Conservation (phyloP, 1,284 basidiomycete species). For the Wallemia mellicola region DNA sequence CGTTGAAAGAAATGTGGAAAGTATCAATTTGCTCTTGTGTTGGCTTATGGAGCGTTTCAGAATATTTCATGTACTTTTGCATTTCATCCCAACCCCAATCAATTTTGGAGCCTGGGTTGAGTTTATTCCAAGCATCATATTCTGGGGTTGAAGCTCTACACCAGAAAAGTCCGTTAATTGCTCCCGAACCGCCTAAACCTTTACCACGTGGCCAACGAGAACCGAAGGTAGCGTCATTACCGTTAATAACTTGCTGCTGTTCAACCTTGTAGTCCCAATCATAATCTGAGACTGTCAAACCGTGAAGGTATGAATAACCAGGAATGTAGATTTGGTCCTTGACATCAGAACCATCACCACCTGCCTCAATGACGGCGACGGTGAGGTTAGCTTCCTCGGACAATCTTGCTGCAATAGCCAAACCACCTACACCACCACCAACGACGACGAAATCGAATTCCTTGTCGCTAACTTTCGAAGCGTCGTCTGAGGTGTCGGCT, state of each 20-base stretch:
- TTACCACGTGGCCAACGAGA: slow-evolving; percentile 30
- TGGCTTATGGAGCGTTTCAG: slow-evolving; percentile 20
- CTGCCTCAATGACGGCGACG: slow-evolving; percentile 42
- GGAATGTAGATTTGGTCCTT: slow-evolving; percentile 19
- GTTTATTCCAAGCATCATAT: slow-evolving; percentile 18
- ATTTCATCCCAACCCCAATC: slow-evolving; percentile 16
- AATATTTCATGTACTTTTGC: slow-evolving; percentile 18
- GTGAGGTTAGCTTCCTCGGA: slow-evolving; percentile 34
- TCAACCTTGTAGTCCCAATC: slow-evolving; percentile 33
- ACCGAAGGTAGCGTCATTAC: slow-evolving; percentile 4
- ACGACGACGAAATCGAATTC: slow-evolving; percentile 20
- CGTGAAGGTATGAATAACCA: slow-evolving; percentile 23
- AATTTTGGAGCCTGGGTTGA: slow-evolving; percentile 13
- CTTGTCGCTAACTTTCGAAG: not conserved
- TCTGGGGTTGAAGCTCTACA: slow-evolving; percentile 14
- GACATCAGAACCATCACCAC: slow-evolving; percentile 26
- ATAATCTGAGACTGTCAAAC: slow-evolving; percentile 23
- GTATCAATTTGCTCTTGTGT: slow-evolving; percentile 8
- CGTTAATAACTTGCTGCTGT: slow-evolving; percentile 18
- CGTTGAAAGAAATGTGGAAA: slow-evolving; percentile 15
- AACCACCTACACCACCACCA: slow-evolving; percentile 39
- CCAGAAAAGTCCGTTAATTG: slow-evolving; percentile 41
- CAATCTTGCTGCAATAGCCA: slow-evolving; percentile 38
- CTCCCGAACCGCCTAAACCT: slow-evolving; percentile 34
- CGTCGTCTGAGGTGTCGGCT: not conserved